Conservation (phyloP, 148 eudicot genomes). For the Salicornia ramosissima region DNA sequence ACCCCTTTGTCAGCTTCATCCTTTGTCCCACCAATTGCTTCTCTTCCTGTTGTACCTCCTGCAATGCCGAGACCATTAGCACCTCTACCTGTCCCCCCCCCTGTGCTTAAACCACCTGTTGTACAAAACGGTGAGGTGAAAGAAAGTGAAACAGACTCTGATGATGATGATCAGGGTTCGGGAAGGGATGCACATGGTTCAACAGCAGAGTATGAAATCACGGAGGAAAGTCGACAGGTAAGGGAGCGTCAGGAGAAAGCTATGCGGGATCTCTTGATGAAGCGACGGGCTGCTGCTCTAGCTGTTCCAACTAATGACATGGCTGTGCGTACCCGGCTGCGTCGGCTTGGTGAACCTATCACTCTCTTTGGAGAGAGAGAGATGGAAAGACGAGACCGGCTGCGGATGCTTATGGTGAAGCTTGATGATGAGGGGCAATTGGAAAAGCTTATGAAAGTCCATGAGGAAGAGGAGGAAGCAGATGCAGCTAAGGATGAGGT, state of each 20-base stretch:
- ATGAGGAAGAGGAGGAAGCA: slow-evolving; percentile 82
- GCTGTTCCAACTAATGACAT: slow-evolving; percentile 91
- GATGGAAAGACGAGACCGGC: slow-evolving; percentile 92
- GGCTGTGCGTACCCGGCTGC: slow-evolving; percentile 73
- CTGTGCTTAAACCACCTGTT: slow-evolving; percentile 44
- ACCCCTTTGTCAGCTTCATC: slow-evolving; percentile 47
- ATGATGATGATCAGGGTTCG: slow-evolving; percentile 43
- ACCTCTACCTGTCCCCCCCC: slow-evolving; percentile 59
- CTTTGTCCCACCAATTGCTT: slow-evolving; percentile 50
- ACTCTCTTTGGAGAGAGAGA: slow-evolving; percentile 92
- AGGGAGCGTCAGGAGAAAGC: slow-evolving; percentile 78
- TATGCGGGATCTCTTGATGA: slow-evolving; percentile 72
- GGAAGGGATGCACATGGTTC: slow-evolving; percentile 26
- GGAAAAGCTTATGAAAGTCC: slow-evolving; percentile 83
- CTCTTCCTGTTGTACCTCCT: slow-evolving; percentile 37
- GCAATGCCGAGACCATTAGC: slow-evolving; percentile 57
- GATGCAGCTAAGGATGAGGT: slow-evolving; percentile 41
- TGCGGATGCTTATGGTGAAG: slow-evolving; percentile 84
- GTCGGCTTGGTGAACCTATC: slow-evolving; percentile 81
- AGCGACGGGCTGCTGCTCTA: slow-evolving; percentile 84
- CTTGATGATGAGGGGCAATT: slow-evolving; percentile 87
- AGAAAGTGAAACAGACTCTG: slow-evolving; percentile 54
- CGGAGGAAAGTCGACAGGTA: slow-evolving; percentile 69
- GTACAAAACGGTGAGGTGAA: slow-evolving; percentile 52
- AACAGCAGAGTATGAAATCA: slow-evolving; percentile 56